These are phyloP conservation scores for Syzygium malaccense DNA, from an alignment of 441 rosid species.

Conservation along the genomic window DNA sequence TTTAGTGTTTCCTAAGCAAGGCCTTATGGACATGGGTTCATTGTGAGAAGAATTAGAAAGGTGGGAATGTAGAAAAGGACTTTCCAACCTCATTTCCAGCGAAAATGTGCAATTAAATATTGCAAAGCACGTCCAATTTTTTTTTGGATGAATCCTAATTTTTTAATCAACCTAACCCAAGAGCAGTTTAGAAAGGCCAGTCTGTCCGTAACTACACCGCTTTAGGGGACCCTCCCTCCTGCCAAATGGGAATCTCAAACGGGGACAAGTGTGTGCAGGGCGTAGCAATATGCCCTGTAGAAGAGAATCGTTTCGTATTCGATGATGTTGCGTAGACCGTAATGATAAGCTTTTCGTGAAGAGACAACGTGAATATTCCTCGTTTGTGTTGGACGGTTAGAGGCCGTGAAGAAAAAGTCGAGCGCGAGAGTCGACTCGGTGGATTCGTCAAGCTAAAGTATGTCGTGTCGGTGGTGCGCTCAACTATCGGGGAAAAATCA, in stretches of 20 bases:
- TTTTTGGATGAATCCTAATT: not conserved
- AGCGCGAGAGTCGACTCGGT: not conserved
- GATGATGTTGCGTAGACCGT: not conserved
- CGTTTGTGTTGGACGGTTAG: not conserved
- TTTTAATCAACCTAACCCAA: not conserved
- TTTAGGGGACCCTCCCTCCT: not conserved
- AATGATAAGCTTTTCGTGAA: not conserved
- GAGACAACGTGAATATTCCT: not conserved
- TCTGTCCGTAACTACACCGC: not conserved
- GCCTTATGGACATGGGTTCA: not conserved
- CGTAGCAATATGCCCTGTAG: not conserved
- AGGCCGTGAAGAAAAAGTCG: not conserved
- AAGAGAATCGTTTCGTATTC: not conserved
- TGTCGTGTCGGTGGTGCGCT: not conserved
- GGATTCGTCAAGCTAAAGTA: not conserved
- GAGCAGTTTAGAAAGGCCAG: not conserved
- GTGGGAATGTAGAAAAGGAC: constrained; percentile 59
- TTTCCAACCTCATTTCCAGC: constrained; percentile 65
- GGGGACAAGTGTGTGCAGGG: not conserved
- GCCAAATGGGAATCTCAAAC: not conserved
- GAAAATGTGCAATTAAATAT: constrained; percentile 1
- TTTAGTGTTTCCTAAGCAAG: constrained; percentile 25
- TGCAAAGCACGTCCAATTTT: not conserved
- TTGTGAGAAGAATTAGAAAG: constrained; percentile 12
- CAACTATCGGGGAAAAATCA: not conserved